Percentiles rank a stretch among this genome's conserved stretches.
Evolutionary conservation across 129 eudicot species (phyloP).

Genomic region (Cynara cardunculus): DNA sequence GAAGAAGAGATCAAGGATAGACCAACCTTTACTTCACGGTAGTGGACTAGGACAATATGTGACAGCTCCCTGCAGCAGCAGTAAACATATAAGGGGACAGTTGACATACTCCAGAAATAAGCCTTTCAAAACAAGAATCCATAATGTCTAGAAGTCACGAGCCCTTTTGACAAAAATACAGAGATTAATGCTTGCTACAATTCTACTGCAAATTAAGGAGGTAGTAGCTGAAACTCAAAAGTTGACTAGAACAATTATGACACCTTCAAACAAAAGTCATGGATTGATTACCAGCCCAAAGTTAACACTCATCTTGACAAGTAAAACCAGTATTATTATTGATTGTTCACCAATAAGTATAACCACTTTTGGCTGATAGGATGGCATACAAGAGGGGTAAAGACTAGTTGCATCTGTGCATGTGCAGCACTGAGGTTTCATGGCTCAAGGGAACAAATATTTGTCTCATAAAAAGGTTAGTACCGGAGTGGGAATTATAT

Average conservation of each 20-base stretch:
- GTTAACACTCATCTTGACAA: not conserved
- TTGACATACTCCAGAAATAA: slow-evolving; percentile 2
- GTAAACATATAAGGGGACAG: slow-evolving; percentile 20
- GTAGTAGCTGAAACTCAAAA: not conserved
- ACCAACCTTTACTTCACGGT: slow-evolving; percentile 93
- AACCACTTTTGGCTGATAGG: not conserved
- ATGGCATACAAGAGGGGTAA: not conserved
- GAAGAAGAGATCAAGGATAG: slow-evolving; percentile 3
- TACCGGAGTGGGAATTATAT: not conserved
- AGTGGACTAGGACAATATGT: slow-evolving; percentile 92
- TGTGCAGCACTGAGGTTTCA: not conserved
- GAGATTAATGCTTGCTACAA: not conserved
- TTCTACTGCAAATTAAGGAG: not conserved
- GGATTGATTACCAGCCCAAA: not conserved
- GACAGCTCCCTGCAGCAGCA: slow-evolving; percentile 74
- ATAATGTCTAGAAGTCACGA: not conserved
- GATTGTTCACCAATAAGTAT: not conserved
- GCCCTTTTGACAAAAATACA: not conserved
- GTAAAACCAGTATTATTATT: not conserved
- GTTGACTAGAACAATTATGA: not conserved
- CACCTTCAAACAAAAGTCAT: not conserved
- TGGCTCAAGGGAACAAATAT: not conserved
- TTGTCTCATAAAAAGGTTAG: not conserved
- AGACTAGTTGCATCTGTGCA: too few species aligned
- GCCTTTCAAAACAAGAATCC: slow-evolving; percentile 2